phyloP scores from a whole-genome alignment of 75 land plant genomes.

The Cunninghamia lanceolata region DNA sequence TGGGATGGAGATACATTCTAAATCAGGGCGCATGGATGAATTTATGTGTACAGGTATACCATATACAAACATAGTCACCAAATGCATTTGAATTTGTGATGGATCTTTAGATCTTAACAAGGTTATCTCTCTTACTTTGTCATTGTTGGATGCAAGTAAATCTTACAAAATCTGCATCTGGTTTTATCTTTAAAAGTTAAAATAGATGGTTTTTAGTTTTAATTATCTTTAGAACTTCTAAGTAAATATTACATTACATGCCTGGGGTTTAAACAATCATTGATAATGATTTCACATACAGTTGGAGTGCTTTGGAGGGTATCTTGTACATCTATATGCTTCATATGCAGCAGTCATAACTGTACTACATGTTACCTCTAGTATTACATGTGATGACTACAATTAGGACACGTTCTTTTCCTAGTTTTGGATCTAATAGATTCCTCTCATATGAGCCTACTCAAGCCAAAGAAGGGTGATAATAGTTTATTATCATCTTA shows the following conservation, averaged over 20 bases:
- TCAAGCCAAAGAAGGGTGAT: not conserved
- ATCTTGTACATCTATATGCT: not conserved
- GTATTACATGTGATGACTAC: not conserved
- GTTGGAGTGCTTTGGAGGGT: not conserved
- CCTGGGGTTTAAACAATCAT: not conserved
- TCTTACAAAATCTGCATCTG: not conserved
- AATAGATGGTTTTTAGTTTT: not conserved
- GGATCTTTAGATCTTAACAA: conserved; percentile 85
- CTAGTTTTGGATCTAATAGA: not conserved
- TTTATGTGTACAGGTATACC: no score
- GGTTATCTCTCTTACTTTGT: conserved; percentile 31
- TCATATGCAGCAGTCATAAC: not conserved
- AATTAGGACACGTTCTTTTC: not conserved
- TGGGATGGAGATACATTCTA: no score
- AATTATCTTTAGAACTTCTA: not conserved
- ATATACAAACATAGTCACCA: no score
- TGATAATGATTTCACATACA: not conserved
- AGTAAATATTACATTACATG: not conserved
- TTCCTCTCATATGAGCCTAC: not conserved
- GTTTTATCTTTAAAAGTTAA: not conserved
- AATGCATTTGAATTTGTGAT: no score
- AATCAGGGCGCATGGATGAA: no score
- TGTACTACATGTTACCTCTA: not conserved
- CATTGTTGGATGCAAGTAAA: not conserved
- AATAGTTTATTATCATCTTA: not conserved